Evolutionary conservation across 805 yeast species (phyloP).

Genomic region (Jamesozyma lodderae): DNA sequence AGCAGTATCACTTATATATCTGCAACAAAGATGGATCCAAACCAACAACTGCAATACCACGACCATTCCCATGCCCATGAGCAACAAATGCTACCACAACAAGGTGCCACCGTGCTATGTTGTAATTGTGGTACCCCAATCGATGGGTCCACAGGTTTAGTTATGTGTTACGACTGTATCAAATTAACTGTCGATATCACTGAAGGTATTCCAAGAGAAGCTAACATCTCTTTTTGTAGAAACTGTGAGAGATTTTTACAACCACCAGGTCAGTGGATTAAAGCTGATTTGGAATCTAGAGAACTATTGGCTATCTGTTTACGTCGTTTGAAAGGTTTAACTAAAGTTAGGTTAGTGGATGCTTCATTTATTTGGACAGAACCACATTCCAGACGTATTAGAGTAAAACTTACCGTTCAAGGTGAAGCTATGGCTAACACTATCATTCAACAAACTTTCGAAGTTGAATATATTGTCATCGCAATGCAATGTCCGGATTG

Average conservation of each 20-base stretch:
- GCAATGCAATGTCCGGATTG: slow-evolving; percentile 99
- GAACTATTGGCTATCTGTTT: slow-evolving; percentile 86
- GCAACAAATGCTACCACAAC: slow-evolving; percentile 33
- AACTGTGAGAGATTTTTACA: slow-evolving; percentile 94
- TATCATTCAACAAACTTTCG: slow-evolving; percentile 87
- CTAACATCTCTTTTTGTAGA: slow-evolving; percentile 87
- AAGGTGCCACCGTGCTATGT: slow-evolving; percentile 82
- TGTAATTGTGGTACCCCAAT: slow-evolving; percentile 98
- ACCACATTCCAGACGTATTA: slow-evolving; percentile 93
- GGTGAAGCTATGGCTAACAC: slow-evolving; percentile 93
- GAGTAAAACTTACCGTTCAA: slow-evolving; percentile 86
- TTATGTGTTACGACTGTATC: slow-evolving; percentile 96
- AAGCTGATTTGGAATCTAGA: slow-evolving; percentile 84
- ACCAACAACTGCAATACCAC: slow-evolving; percentile 26
- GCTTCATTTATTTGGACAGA: slow-evolving; percentile 98
- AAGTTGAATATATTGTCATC: slow-evolving; percentile 84
- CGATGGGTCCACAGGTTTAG: slow-evolving; percentile 88
- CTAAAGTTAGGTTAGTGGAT: slow-evolving; percentile 77
- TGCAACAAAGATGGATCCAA: slow-evolving; percentile 21
- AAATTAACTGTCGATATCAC: slow-evolving; percentile 89
- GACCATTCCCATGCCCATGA: slow-evolving; percentile 48
- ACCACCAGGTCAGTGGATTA: slow-evolving; percentile 91
- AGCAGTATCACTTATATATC: neutral
- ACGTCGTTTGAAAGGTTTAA: slow-evolving; percentile 78
- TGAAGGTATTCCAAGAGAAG: slow-evolving; percentile 89